Percentiles rank a stretch among this genome's conserved stretches.
These are phyloP conservation scores for Acanthamoeba triangularis DNA, from an alignment of 208 protist species.

Conservation along the genomic window DNA sequence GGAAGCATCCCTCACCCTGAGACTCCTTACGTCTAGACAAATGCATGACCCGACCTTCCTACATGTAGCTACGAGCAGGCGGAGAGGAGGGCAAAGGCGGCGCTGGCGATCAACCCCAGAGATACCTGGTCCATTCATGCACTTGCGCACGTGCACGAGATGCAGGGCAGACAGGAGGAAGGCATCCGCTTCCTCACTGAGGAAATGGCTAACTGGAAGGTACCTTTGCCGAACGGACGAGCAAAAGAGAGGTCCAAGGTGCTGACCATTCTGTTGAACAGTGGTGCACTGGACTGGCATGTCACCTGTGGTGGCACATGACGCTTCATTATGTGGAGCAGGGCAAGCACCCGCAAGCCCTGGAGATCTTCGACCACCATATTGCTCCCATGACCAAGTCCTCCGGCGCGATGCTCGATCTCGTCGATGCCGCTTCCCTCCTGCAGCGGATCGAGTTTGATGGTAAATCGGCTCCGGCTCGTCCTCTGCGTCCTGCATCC, in stretches of 20 bases:
- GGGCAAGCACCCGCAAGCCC: neutral
- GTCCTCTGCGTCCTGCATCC: neutral
- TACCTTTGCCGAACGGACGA: neutral
- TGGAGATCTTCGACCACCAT: conserved; percentile 33
- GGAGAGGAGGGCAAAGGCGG: neutral
- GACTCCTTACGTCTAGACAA: too few relatives aligned
- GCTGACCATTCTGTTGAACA: neutral
- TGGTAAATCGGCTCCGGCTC: neutral
- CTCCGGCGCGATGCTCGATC: conserved; percentile 53
- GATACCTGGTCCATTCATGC: conserved; percentile 51
- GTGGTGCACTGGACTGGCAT: conserved; percentile 38
- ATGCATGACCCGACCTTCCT: neutral
- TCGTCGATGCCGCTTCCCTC: conserved; percentile 48
- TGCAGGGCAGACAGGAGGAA: conserved; percentile 10
- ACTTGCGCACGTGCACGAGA: conserved; percentile 47
- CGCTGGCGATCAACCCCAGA: conserved; percentile 11
- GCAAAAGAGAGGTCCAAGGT: too few relatives aligned
- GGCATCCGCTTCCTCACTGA: conserved; percentile 53
- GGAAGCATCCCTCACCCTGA: too few relatives aligned
- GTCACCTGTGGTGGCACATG: conserved; percentile 65
- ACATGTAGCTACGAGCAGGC: conserved; percentile 3
- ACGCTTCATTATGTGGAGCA: conserved; percentile 4
- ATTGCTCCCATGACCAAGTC: conserved; percentile 5
- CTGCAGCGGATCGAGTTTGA: conserved; percentile 35
- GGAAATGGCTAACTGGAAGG: conserved; percentile 31